These are phyloP conservation scores for Lichtheimia ornata DNA, from an alignment of 371 early-diverging fungal genomes.

Conservation along the genomic window DNA sequence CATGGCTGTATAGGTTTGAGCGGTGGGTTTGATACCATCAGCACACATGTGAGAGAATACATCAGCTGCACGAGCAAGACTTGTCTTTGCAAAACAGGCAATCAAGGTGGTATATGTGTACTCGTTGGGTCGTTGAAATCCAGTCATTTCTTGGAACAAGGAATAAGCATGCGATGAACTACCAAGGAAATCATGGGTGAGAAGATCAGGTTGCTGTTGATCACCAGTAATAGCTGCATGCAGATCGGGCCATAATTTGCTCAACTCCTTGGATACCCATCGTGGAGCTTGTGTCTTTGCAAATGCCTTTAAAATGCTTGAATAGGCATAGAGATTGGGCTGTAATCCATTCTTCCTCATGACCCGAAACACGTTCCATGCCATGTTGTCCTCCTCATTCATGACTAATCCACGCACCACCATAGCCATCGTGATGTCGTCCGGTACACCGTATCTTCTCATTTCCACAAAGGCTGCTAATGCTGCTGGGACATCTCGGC, in stretches of 20 bases:
- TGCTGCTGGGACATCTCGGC: constrained; percentile 45
- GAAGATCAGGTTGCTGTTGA: neutral
- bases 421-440: constrained; percentile 45
- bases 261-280: constrained; percentile 5
- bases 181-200: neutral
- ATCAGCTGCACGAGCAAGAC: constrained; percentile 33
- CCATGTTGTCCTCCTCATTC: constrained; percentile 36
- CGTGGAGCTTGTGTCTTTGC: constrained; percentile 14
- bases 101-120: constrained; percentile 53
- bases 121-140: constrained; percentile 38
- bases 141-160: constrained; percentile 40
- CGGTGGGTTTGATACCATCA: constrained; percentile 33
- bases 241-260: constrained; percentile 7
- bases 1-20: constrained; percentile 41
- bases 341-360: constrained; percentile 28
- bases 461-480: constrained; percentile 34
- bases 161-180: constrained; percentile 21
- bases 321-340: constrained; percentile 36
- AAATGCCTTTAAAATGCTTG: constrained; percentile 33
- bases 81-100: constrained; percentile 44
- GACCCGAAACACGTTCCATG: constrained; percentile 41
- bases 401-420: constrained; percentile 40
- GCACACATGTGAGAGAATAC: constrained; percentile 43
- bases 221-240: constrained; percentile 5
- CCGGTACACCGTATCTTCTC: constrained; percentile 32